Evolutionary conservation across 177 flowering plant species (phyloP).

Genomic region (Vitis hybrid): DNA sequence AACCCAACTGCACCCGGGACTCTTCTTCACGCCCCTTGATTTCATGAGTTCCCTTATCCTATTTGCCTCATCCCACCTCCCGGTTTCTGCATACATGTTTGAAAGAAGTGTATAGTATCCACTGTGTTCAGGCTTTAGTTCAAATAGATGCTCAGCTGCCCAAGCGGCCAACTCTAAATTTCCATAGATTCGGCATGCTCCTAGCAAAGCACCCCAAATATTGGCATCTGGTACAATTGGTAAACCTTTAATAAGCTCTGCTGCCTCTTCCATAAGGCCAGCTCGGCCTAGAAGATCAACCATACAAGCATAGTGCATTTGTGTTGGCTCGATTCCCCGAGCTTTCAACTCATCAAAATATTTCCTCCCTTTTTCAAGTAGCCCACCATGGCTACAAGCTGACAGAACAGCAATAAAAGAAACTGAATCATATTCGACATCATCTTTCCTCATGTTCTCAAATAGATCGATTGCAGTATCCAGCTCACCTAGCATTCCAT

Average conservation of each 20-base stretch:
- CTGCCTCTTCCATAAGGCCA: constrained; percentile 41
- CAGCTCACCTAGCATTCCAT: constrained; percentile 44
- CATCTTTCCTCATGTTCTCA: constrained; percentile 37
- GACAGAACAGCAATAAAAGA: constrained; percentile 48
- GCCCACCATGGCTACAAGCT: constrained; percentile 54
- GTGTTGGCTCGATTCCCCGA: constrained; percentile 30
- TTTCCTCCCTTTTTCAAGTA: constrained; percentile 37
- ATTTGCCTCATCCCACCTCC: constrained; percentile 46
- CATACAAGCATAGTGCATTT: constrained; percentile 50
- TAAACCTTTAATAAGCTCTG: constrained; percentile 25
- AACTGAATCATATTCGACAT: constrained; percentile 38
- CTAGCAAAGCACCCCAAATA: constrained; percentile 43
- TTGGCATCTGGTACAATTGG: constrained; percentile 36
- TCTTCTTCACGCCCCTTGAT: constrained; percentile 34
- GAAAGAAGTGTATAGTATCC: constrained; percentile 44
- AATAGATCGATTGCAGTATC: constrained; percentile 35
- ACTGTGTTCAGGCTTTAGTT: constrained; percentile 34
- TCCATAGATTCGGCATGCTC: constrained; percentile 45
- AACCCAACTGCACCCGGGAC: constrained; percentile 43
- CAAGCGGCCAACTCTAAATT: constrained; percentile 35
- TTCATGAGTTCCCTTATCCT: constrained; percentile 38
- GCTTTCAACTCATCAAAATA: constrained; percentile 38
- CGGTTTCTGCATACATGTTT: constrained; percentile 52
- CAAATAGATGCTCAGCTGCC: constrained; percentile 46
- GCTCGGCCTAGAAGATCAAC: constrained; percentile 50